Conservation (phyloP, 371 early-diverging fungal genomes). For the Haplosporangium sp. region DNA sequence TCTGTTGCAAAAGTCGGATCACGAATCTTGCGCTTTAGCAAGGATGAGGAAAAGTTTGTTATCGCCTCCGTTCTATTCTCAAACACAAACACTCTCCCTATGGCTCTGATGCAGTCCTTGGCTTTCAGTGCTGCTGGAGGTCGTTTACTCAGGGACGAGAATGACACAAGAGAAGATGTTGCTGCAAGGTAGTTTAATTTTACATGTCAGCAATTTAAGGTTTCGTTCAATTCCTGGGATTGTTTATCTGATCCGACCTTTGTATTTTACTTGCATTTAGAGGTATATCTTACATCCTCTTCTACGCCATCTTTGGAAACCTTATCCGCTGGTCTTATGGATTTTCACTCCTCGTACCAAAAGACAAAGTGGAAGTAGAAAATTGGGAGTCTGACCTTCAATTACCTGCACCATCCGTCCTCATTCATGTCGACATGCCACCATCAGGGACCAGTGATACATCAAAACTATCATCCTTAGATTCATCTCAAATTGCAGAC, state of each 20-base stretch:
- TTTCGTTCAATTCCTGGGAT: background rate
- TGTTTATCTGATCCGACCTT: constrained; percentile 1
- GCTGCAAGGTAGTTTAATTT: constrained; percentile 65
- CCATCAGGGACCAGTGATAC: constrained; percentile 19
- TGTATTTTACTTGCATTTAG: constrained; percentile 45
- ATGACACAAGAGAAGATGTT: constrained; percentile 72
- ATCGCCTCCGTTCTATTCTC: constrained; percentile 75
- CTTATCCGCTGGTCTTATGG: constrained; percentile 84
- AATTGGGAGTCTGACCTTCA: background rate
- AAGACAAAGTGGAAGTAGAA: constrained; percentile 32
- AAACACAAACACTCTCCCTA: constrained; percentile 81
- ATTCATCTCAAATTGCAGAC: background rate
- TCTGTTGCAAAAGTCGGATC: constrained; percentile 62
- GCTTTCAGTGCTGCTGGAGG: constrained; percentile 75
- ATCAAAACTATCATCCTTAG: constrained; percentile 1
- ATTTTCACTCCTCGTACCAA: constrained; percentile 66
- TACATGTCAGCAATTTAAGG: background rate
- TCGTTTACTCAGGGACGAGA: constrained; percentile 66
- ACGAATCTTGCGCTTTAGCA: constrained; percentile 57
- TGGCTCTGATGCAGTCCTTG: constrained; percentile 77
- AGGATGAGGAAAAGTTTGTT: constrained; percentile 69
- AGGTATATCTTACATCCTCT: constrained; percentile 80
- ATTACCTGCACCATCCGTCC: constrained; percentile 24
- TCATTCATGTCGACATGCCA: constrained; percentile 38
- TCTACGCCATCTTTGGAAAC: constrained; percentile 81